These are phyloP conservation scores for Incumbomyces delicatus DNA, from an alignment of 2,329 filamentous ascomycete species.

Conservation along the genomic window DNA sequence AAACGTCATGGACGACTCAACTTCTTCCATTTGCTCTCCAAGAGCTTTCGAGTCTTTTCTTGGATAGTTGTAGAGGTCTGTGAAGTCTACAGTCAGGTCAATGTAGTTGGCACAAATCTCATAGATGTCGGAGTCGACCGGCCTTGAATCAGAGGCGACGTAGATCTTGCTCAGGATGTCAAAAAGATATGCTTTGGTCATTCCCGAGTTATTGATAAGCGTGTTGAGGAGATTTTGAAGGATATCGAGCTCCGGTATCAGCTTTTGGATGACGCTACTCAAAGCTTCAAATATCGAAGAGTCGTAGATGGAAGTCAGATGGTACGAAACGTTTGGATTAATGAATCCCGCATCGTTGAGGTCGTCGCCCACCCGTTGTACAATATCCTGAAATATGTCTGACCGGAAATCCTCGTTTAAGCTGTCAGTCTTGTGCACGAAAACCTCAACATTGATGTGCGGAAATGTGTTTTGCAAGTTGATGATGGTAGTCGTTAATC, in stretches of 20 bases:
- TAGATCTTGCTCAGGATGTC: conserved; percentile 98
- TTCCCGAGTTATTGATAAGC: conserved; percentile 82
- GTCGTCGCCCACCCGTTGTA: conserved; percentile 92
- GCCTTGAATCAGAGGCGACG: conserved; percentile 88
- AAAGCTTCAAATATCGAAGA: conserved; percentile 98
- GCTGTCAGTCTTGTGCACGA: conserved; percentile 98
- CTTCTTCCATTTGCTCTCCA: conserved; percentile 41
- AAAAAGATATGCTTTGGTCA: conserved; percentile 97
- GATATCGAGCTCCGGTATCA: conserved; percentile 85
- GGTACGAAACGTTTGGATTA: conserved; percentile 87
- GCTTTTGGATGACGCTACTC: conserved; percentile 94
- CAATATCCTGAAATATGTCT: conserved; percentile 93
- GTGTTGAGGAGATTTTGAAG: conserved; percentile 91
- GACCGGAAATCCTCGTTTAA: conserved; percentile 92
- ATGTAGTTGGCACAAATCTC: conserved; percentile 99
- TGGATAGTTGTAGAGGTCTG: conserved; percentile 75
- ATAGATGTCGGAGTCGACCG: conserved; percentile 89
- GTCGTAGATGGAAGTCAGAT: conserved; percentile 96
- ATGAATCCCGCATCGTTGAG: conserved; percentile 87
- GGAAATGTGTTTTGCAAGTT: conserved; percentile 82
- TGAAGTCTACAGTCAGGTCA: conserved; percentile 94
- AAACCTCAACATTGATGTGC: conserved; percentile 93
- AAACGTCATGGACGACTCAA: conserved; percentile 54
- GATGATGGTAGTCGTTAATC: conserved; percentile 79
- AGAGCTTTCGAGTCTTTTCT: conserved; percentile 25